Conservation (phyloP, 768 basidiomycete species). For the Termitomyces sp. region DNA sequence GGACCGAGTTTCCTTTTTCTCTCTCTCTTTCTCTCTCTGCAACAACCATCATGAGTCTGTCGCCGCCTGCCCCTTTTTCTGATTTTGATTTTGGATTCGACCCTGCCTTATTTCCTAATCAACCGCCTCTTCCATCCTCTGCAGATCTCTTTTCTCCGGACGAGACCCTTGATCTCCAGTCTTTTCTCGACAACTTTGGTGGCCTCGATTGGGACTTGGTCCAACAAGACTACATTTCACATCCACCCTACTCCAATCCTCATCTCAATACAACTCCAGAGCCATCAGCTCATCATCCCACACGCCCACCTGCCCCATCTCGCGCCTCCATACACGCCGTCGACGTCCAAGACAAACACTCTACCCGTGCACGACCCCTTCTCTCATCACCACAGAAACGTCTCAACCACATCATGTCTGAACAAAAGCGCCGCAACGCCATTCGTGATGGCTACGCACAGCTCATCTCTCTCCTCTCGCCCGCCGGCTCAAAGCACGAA, state of each 20-base stretch:
- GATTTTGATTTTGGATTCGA: constrained; percentile 75
- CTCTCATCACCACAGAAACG: constrained; percentile 84
- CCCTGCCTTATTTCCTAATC: constrained; percentile 57
- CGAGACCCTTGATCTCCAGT: constrained; percentile 74
- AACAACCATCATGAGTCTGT: constrained; percentile 15
- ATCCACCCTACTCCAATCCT: constrained; percentile 13
- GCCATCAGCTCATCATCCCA: constrained; percentile 1
- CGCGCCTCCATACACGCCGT: background rate
- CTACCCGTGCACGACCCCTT: constrained; percentile 49
- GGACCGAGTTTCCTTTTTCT: too few relatives aligned
- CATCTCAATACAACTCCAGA: constrained; percentile 38
- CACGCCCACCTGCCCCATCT: constrained; percentile 22
- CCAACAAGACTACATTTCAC: background rate
- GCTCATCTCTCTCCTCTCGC: constrained; percentile 73
- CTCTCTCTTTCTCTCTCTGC: constrained; percentile 4
- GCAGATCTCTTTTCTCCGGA: constrained; percentile 74
- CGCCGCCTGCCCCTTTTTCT: constrained; percentile 2
- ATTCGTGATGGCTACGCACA: constrained; percentile 89
- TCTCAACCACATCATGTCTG: constrained; percentile 90
- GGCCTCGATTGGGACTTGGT: constrained; percentile 51
- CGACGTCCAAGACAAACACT: too few relatives aligned
- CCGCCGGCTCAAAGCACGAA: constrained; percentile 61
- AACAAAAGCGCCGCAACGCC: constrained; percentile 89
- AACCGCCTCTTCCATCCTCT: constrained; percentile 60
- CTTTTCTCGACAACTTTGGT: constrained; percentile 78